Base-by-base conservation (phyloP, 2,329 filamentous ascomycete genomes). In the Kalmusia sp. region DNA sequence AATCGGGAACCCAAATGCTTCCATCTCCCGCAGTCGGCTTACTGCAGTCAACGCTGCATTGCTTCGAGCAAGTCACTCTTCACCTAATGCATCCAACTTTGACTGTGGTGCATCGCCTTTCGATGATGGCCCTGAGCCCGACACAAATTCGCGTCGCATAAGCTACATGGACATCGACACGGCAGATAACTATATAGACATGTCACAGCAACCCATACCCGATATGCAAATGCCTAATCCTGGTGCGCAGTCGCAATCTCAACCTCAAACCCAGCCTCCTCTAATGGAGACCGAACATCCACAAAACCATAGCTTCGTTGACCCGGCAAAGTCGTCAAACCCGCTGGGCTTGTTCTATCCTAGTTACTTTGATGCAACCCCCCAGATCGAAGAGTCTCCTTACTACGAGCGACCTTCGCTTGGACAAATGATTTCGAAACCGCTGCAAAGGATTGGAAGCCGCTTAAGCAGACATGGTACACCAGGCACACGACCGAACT, bases 81-180 rank as follows among this genome's bases (percentile, higher is more conserved):
- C 60, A 21, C 51, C 62, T 3, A 57, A 59, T 33, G 51, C 52
- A 8, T 55, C 59, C 3, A 58, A 65, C 49, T 66, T 63, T 30
- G 61, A 68, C 28, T 64, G 63, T 28, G 64, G 59, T 22, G 59
- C 67, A 7, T 65, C 64, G 15, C 61, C 62, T 2, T 71, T 67
- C 45, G 58, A 60, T 15, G 63, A 63, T 33, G 63, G 63, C 22
- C 69, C 65, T 9, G 54, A 61, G 0, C 58, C 62, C 8, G 69
- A 72, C 46, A 58, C 61, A 2, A 39, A 54, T 19, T 61, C 61
- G 24, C 65, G 65, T 27, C 71, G 70, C 33, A 71, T 73, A 27
- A 74, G 71, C 53, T 73, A 71, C 49, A 73, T 74, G 70, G 71
- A 74, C 35, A 50, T 73, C n/a, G 70, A 73, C 53, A 63, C 53